A percentile compares a stretch with the other conserved stretches of the same genome.
phyloP scores from a whole-genome alignment of 768 basidiomycete genomes.

The Neoboletus brunneissimus region DNA sequence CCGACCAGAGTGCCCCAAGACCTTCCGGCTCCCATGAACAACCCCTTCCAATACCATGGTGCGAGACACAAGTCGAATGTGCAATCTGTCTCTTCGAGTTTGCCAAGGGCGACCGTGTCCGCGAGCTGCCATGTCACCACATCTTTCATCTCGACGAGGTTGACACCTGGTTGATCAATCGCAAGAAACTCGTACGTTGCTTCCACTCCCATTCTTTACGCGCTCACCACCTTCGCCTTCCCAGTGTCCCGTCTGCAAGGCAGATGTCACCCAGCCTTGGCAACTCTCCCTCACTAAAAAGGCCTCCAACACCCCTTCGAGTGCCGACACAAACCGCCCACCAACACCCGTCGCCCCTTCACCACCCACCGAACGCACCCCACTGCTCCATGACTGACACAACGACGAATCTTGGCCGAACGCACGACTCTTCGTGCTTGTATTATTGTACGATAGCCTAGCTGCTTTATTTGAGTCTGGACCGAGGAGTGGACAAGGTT shows the following conservation, averaged over 20 bases:
- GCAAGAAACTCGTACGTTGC: slow-evolving; percentile 82
- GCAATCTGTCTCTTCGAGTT: slow-evolving; percentile 92
- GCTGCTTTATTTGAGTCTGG: slow-evolving; percentile 4
- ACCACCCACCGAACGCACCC: slow-evolving; percentile 32
- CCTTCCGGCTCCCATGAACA: slow-evolving; percentile 27
- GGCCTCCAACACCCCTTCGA: slow-evolving; percentile 1
- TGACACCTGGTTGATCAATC: slow-evolving; percentile 87
- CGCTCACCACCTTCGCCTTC: slow-evolving; percentile 1
- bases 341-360: slow-evolving; percentile 8
- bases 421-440: slow-evolving; percentile 14
- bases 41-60: slow-evolving; percentile 58
- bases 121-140: slow-evolving; percentile 91
- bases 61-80: slow-evolving; percentile 80
- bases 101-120: slow-evolving; percentile 80
- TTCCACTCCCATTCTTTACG: neutral
- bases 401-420: slow-evolving; percentile 11
- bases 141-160: slow-evolving; percentile 93
- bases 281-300: slow-evolving; percentile 23
- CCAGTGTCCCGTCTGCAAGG: slow-evolving; percentile 91
- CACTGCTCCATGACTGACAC: slow-evolving; percentile 28
- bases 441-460: slow-evolving; percentile 25
- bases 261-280: slow-evolving; percentile 77
- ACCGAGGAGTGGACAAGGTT: neutral
- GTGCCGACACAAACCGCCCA: neutral
- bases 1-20: slow-evolving; percentile 23